Evolutionary conservation across 225 moss, liverwort and hornwort genomes (phyloP).

Genomic region (Polytrichum commune): DNA sequence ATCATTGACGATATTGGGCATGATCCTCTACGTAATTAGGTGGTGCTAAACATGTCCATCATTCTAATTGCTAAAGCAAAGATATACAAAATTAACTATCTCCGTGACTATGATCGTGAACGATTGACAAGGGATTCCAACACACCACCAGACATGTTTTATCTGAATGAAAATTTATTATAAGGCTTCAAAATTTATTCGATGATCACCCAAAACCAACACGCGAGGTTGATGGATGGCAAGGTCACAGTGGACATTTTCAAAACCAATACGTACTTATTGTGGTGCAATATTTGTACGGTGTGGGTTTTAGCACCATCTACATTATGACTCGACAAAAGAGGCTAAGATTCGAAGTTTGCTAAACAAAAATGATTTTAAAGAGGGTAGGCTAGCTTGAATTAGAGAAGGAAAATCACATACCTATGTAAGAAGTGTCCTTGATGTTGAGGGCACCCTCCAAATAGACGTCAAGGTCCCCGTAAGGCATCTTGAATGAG

Average conservation of each 20-base stretch:
- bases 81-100: too few relatives aligned
- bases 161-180: too few relatives aligned
- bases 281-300: not conserved
- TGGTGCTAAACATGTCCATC: too few relatives aligned
- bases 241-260: not conserved
- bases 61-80: too few relatives aligned
- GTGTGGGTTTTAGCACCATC: not conserved
- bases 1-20: too few relatives aligned
- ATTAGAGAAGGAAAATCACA: not conserved
- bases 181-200: too few relatives aligned
- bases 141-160: too few relatives aligned
- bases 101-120: too few relatives aligned
- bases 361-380: not conserved
- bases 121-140: too few relatives aligned
- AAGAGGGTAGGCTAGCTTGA: not conserved
- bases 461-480: slow-evolving; percentile 41
- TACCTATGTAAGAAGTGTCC: slow-evolving; percentile 29
- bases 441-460: slow-evolving; percentile 41
- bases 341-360: not conserved
- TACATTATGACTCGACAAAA: not conserved
- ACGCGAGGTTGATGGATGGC: not conserved
- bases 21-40: too few relatives aligned
- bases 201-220: too few relatives aligned
- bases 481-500: slow-evolving; percentile 38
- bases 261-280: not conserved